Base-by-base conservation (phyloP, 2,329 filamentous ascomycete genomes). In the Cladophialophora immunda region DNA sequence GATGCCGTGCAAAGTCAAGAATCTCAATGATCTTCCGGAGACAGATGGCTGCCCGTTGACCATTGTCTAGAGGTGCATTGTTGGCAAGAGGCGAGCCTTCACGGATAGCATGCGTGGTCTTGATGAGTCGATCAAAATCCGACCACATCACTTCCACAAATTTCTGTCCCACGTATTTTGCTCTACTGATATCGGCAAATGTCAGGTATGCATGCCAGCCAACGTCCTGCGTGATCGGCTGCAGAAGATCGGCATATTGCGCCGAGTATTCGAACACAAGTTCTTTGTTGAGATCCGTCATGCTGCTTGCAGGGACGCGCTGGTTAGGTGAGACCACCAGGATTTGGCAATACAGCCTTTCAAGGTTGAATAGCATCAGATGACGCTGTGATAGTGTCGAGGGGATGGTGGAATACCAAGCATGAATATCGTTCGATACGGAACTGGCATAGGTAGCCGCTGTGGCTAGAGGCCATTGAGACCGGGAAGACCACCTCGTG, bases 321-420 rank as follows among this genome's bases (percentile, higher is more conserved):
- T 89, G 87, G 38, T 91, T 94, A 0, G 93, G 92, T 0, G 93
- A 93, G 7, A 97, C 85, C 65, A 94, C 92, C 77, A 97, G 93
- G 27, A 97, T 90, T 73, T 93, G 95, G 75, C 92, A 96, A 81
- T 97, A 98, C 55, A 94, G 86, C 50, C 96, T 80, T 76, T 99
- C 95, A 17, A 97, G 87, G 69, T 95, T 91, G 75, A 97, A 96
- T 70, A 94, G 87, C 56, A 91, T 86, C 45, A 89, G 86, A 69
- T 94, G 89, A 29, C 87, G 85, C 0, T 85, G 81, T 0, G 90
- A 85, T 0, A 92, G 84, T 1, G 84, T 86, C 41, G 83, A 80
- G 0, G 93, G 91, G 13, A 97, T 85, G n/a, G 87, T 86, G 38
- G 93, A 87, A 67, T 89, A 90, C 94, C 94, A 98, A 30, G 79